Evolutionary conservation across 495 filamentous ascomycete genomes (phyloP), one percentile per base, ranked within the genome.

Genomic region (Penicillium lagena): DNA sequence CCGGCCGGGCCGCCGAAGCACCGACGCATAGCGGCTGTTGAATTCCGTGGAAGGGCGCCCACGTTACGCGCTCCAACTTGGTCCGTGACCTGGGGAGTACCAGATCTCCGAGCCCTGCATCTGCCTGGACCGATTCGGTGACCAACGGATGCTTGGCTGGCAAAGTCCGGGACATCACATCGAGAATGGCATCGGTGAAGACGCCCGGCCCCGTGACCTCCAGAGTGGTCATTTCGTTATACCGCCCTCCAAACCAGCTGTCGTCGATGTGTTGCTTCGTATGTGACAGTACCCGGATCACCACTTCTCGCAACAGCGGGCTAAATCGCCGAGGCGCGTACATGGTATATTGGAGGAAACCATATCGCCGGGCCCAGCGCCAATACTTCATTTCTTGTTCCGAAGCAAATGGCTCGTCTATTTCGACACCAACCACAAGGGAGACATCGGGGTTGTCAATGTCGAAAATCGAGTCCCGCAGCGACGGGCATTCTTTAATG

Each of bases 401-500:
- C 1, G 68, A 66, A 33, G 64, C 66, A n/a, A 62, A 60, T 1
- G 68, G 68, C 35, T 72, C 66, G 39, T 72, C 68, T 14, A 72
- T 60, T 33, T 72, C 66, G 13, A 70, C 53, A 9, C 66, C 66
- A 4, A 64, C 42, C 2, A 56, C 52, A 11, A 64, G 50, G 1
- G 60, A 61, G 12, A 64, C 30, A 14, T 59, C 59, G 29, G 15
- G 39, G 30, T 32, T 13, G 12, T 17, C 15, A 10, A 36, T 39
- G 29, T 12, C 4, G n/a, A 51, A 50, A 30, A 54, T 0, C 0
- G 50, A 46, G 8, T 48, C 3, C 7, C 32, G 32, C 32, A 62
- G 22, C 6, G 55, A 45, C 12, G 55, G 50, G 32, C 58, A 62
- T 7, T 29, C 12, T 27, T 51, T 56, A 43, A 62, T 58, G 1